Evolutionary conservation across 495 filamentous ascomycete species (phyloP).

Genomic region (Pyrenula massariospora): DNA sequence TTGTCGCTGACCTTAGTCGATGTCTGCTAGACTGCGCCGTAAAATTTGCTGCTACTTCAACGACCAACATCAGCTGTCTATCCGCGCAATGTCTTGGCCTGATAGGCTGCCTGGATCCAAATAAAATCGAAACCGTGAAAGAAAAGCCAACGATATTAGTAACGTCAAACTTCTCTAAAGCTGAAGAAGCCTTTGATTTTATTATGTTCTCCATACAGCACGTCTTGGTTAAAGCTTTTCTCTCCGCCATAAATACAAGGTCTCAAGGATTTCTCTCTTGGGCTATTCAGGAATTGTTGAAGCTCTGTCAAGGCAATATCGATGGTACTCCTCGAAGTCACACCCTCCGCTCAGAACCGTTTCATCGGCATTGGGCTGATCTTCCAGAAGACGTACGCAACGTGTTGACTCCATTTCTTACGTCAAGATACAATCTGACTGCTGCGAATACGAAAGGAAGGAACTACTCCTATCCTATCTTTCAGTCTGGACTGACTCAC

Average conservation of each 20-base stretch:
- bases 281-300: conserved; percentile 85
- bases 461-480: conserved; percentile 64
- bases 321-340: conserved; percentile 41
- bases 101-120: conserved; percentile 84
- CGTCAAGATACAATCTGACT: conserved; percentile 65
- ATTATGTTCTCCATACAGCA: conserved; percentile 74
- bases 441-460: conserved; percentile 35
- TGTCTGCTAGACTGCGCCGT: conserved; percentile 74
- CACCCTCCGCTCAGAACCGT: conserved; percentile 36
- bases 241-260: conserved; percentile 74
- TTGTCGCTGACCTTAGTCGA: conserved; percentile 58
- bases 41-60: conserved; percentile 57
- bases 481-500: conserved; percentile 51
- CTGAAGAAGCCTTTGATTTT: conserved; percentile 75
- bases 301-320: conserved; percentile 54
- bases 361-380: conserved; percentile 60
- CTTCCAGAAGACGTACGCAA: conserved; percentile 65
- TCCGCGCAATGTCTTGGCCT: conserved; percentile 72
- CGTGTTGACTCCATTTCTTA: conserved; percentile 72
- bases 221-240: conserved; percentile 80
- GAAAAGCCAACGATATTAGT: conserved; percentile 72
- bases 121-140: conserved; percentile 68
- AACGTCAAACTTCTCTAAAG: conserved; percentile 68
- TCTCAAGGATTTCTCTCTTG: conserved; percentile 84
- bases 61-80: conserved; percentile 49